phyloP scores from a whole-genome alignment of 2,329 filamentous ascomycete genomes.

The Madurella fahalii region DNA sequence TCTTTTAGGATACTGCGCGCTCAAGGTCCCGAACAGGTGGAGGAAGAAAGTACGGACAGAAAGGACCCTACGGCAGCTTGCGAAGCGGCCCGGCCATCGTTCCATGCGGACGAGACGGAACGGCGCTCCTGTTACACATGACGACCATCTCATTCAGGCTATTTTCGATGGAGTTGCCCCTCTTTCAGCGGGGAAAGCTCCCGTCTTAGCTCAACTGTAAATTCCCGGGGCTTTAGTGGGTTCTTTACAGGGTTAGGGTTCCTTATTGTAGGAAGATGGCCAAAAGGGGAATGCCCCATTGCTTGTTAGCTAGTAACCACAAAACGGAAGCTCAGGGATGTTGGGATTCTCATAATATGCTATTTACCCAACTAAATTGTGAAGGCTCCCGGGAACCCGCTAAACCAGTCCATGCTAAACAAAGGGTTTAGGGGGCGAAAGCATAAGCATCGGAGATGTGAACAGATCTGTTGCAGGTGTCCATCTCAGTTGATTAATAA shows the following conservation, averaged over 20 bases:
- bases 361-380: too few relatives aligned
- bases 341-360: too few relatives aligned
- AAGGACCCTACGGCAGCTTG: background rate
- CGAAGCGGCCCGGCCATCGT: background rate
- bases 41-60: background rate
- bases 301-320: too few relatives aligned
- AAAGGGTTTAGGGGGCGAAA: too few relatives aligned
- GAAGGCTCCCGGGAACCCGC: too few relatives aligned
- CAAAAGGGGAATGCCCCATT: too few relatives aligned
- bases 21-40: background rate
- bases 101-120: background rate
- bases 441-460: too few relatives aligned
- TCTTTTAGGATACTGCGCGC: background rate
- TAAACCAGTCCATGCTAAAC: too few relatives aligned
- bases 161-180: slow-evolving; percentile 22
- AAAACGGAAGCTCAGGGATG: too few relatives aligned
- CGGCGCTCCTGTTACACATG: slow-evolving; percentile 21
- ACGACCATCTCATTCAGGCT: slow-evolving; percentile 25
- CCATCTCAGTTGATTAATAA: too few relatives aligned
- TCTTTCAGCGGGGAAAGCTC: slow-evolving; percentile 12
- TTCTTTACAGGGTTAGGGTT: background rate
- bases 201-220: background rate
- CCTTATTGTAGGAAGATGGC: background rate
- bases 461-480: too few relatives aligned
- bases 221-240: background rate